Evolutionary conservation across 2,329 filamentous ascomycete genomes (phyloP), one percentile per base, ranked within the genome.

Genomic region (Cadophora malorum): DNA sequence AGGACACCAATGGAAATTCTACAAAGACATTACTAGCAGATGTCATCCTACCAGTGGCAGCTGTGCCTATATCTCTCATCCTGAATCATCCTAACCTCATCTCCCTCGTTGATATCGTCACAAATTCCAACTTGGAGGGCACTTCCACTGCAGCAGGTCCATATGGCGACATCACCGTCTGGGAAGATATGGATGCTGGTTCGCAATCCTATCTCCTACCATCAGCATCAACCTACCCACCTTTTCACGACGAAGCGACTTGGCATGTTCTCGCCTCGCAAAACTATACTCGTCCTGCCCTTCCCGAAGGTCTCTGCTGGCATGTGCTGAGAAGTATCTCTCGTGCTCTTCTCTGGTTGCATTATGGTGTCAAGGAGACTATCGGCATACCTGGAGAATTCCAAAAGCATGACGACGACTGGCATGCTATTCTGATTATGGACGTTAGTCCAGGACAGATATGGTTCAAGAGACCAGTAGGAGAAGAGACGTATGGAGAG

Each of bases 241-340:
- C 33, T 1, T 67, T 73, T 23, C 28, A 68, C 21, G 67, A 74
- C 16, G 62, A 71, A 9, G 35, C 55, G 4, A 71, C 72, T 4
- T 76, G 76, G 75, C 65, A 67, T 21, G 31, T 25, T 3, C 69
- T 75, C 45, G 69, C 68, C 6, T 62, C 73, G 2, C 56, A 77
- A 2, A 73, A 76, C 19, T 70, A 77, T 31, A 71, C 69, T 4
- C 68, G 72, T 19, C 72, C 69, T 50, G 71, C 45, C 0, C 84
- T 83, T 69, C 84, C 85, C 0, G 85, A 88, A 71, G 79, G 80
- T 2, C 77, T 88, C 14, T 85, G 84, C 70, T 88, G 85, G 85
- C 85, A 88, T 72, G 84, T 88, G 9, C 78, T 84, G 14, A 74
- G 79, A 12, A 83, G 81, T 8, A 75, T 87, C 58, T 75, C 83